phyloP scores from a whole-genome alignment of 129 eudicot species.

The Lonicera japonica region DNA sequence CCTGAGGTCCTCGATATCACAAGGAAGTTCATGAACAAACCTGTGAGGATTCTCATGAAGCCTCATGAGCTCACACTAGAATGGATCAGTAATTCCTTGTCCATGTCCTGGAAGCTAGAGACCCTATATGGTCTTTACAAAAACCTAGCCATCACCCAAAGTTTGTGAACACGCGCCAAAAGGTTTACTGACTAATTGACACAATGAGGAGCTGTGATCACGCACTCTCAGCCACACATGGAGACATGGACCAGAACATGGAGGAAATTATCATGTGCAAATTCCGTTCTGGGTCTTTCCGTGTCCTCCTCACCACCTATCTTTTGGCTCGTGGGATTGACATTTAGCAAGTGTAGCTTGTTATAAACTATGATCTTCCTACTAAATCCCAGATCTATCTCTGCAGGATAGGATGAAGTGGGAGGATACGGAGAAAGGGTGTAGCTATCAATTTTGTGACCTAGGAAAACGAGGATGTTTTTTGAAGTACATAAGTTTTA shows the following conservation, averaged over 20 bases:
- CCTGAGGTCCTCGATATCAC: constrained; percentile 20
- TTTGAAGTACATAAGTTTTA: constrained; percentile 22
- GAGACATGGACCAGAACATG: constrained; percentile 18
- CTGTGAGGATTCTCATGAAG: constrained; percentile 17
- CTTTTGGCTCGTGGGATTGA: constrained; percentile 28
- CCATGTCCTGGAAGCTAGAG: constrained; percentile 19
- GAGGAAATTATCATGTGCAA: constrained; percentile 20
- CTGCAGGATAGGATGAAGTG: constrained; percentile 24
- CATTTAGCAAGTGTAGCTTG: constrained; percentile 23
- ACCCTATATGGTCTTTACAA: constrained; percentile 17
- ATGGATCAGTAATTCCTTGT: constrained; percentile 13
- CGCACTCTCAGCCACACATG: constrained; percentile 17
- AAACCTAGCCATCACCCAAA: constrained; percentile 16
- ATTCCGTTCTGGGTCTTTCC: constrained; percentile 25
- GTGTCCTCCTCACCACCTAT: constrained; percentile 27
- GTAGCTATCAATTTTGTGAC: constrained; percentile 25
- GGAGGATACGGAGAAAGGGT: constrained; percentile 25
- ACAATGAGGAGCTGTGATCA: constrained; percentile 16
- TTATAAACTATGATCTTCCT: constrained; percentile 22
- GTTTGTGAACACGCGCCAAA: constrained; percentile 18
- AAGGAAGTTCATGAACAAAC: constrained; percentile 19
- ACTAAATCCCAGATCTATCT: constrained; percentile 24
- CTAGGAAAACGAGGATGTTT: constrained; percentile 21
- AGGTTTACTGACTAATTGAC: constrained; percentile 16
- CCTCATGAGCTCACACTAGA: constrained; percentile 19